These are phyloP conservation scores for Cinchona pubescens DNA, from an alignment of 257 asterid genomes.

Conservation along the genomic window DNA sequence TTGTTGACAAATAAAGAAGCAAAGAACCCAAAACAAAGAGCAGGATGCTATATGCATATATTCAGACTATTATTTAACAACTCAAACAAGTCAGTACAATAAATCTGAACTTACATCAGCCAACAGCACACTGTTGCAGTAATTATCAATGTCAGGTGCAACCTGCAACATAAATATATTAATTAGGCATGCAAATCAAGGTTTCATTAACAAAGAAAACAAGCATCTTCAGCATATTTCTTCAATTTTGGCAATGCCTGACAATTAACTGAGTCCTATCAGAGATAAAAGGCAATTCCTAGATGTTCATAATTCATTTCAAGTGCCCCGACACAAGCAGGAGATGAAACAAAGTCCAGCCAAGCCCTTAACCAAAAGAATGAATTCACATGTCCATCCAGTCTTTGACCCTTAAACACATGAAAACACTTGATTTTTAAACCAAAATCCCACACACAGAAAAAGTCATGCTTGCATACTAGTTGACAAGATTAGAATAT, in stretches of 20 bases:
- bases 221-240: background rate
- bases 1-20: background rate
- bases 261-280: background rate
- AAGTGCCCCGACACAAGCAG: background rate
- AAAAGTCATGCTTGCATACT: background rate
- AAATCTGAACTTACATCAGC: slow-evolving; percentile 79
- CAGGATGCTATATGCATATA: background rate
- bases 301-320: background rate
- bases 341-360: background rate
- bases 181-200: slow-evolving; percentile 8
- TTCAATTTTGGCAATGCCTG: background rate
- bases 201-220: background rate
- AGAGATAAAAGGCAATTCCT: background rate
- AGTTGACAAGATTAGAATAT: background rate
- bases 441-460: background rate
- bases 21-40: background rate
- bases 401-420: background rate
- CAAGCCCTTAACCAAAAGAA: background rate
- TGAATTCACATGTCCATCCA: background rate
- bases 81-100: slow-evolving; percentile 14
- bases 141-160: slow-evolving; percentile 84
- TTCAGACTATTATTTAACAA: background rate
- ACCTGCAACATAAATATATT: slow-evolving; percentile 46
- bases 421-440: background rate
- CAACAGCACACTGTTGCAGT: slow-evolving; percentile 98